phyloP scores from a whole-genome alignment of 768 basidiomycete species.

The Suillus alpinus region DNA sequence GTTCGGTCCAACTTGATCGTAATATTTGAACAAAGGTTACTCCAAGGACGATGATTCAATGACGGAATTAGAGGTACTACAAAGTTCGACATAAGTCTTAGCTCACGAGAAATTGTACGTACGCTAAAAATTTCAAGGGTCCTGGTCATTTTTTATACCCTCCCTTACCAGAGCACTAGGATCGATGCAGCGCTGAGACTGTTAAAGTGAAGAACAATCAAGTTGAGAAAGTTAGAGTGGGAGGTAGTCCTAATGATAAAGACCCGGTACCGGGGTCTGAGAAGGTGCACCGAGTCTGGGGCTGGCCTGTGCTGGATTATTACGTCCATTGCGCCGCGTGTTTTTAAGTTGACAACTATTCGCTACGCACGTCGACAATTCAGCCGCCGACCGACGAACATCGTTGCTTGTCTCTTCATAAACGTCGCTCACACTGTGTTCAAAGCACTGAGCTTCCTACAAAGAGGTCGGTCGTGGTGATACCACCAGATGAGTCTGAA shows the following conservation, averaged over 20 bases:
- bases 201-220: background rate
- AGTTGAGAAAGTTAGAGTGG: background rate
- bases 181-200: background rate
- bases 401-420: background rate
- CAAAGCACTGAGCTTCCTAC: background rate
- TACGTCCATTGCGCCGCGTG: background rate
- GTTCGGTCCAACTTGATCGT: background rate
- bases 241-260: background rate
- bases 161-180: background rate
- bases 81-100: background rate
- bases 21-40: background rate
- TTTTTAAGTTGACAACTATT: background rate
- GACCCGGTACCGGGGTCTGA: background rate
- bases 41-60: background rate
- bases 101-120: background rate
- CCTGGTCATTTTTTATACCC: background rate
- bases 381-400: background rate
- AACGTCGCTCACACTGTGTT: background rate
- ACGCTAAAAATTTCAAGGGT: background rate
- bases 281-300: background rate
- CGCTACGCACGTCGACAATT: background rate
- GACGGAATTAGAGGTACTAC: no score
- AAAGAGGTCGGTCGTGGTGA: background rate
- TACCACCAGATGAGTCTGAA: background rate
- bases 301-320: background rate